Evolutionary conservation across 306 rosid genomes (phyloP).

Genomic region (Vigna angularis): DNA sequence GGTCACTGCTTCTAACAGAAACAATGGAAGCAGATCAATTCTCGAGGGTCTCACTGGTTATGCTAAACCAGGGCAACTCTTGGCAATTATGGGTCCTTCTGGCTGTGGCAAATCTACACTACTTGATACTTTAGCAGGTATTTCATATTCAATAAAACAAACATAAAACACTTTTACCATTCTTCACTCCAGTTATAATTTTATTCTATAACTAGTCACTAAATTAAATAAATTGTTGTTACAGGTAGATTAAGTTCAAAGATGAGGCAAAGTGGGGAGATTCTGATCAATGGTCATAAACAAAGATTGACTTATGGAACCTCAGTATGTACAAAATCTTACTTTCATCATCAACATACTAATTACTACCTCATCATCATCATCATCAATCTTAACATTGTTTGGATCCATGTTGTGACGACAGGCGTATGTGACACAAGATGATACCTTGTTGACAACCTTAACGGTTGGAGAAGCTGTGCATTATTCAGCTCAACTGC

Average conservation of each 20-base stretch:
- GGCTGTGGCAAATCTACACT: constrained; percentile 81
- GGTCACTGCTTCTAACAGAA: constrained; percentile 50
- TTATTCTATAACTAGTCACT: too few species aligned
- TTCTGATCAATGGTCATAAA: constrained; percentile 46
- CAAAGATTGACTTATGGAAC: constrained; percentile 49
- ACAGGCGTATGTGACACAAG: constrained; percentile 58
- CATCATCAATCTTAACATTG: too few species aligned
- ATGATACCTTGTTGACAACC: constrained; percentile 47
- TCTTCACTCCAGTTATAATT: too few species aligned
- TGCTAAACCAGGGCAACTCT: constrained; percentile 58
- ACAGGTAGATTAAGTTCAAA: constrained; percentile 52
- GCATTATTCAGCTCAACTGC: constrained; percentile 60
- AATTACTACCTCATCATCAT: neutral
- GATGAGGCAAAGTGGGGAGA: constrained; percentile 46
- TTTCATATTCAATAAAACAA: too few species aligned
- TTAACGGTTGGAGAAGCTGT: constrained; percentile 57
- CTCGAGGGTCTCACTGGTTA: constrained; percentile 62
- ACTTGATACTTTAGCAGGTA: constrained; percentile 69
- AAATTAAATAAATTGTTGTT: neutral
- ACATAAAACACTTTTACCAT: too few species aligned
- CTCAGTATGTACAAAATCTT: constrained; percentile 39
- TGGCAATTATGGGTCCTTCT: constrained; percentile 65
- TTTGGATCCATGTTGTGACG: constrained; percentile 12
- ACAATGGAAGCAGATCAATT: constrained; percentile 45
- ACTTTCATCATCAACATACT: neutral